These are phyloP conservation scores for Metarhizium sp. DNA, from an alignment of 2,329 filamentous ascomycete genomes.

Conservation along the genomic window DNA sequence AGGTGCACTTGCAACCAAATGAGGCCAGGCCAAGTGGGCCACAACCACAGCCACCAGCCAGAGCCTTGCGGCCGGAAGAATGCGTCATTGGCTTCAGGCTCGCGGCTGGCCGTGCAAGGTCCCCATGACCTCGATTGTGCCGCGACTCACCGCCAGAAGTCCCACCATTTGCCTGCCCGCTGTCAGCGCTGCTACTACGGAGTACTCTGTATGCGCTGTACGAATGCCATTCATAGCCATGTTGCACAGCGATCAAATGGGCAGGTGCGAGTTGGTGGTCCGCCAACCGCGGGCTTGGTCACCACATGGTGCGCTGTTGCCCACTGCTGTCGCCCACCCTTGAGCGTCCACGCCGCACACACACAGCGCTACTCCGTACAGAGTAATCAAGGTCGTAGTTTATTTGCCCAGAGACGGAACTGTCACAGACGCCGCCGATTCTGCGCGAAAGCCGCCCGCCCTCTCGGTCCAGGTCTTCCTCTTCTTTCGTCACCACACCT, in stretches of 20 bases:
- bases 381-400: too few relatives aligned
- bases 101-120: constrained; percentile 12
- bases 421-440: constrained; percentile 7
- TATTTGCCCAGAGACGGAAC: constrained; percentile 2
- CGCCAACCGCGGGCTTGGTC: not conserved
- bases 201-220: too few relatives aligned
- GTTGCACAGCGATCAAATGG: not conserved
- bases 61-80: constrained; percentile 17
- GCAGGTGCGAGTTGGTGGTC: not conserved
- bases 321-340: not conserved
- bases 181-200: constrained; percentile 5
- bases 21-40: not conserved
- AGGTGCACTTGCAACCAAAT: not conserved
- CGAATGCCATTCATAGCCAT: too few relatives aligned
- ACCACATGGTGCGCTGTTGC: too few relatives aligned
- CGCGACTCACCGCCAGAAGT: constrained; percentile 17
- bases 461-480: not conserved
- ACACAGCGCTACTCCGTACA: too few relatives aligned
- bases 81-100: constrained; percentile 21
- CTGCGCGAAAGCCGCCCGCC: constrained; percentile 6
- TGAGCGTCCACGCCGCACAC: too few relatives aligned
- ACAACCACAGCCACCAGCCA: not conserved
- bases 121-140: constrained; percentile 20
- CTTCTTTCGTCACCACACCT: constrained; percentile 3
- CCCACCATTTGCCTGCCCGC: constrained; percentile 22